Conservation (phyloP, 495 filamentous ascomycete genomes). For the Chaetomium fimeti region DNA sequence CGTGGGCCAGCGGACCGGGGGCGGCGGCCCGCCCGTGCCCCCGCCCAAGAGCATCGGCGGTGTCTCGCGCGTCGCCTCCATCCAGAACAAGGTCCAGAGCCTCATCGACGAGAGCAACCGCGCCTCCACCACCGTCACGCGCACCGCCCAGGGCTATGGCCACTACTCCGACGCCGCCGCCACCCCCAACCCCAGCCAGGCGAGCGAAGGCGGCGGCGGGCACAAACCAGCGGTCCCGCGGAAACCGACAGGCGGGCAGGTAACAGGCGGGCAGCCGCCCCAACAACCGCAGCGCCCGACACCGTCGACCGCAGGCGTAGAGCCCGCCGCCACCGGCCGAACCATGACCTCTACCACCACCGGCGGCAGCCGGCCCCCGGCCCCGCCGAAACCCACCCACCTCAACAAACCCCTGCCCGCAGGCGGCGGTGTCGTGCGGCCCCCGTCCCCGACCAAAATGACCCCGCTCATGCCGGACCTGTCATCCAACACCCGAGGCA, state of each 20-base stretch:
- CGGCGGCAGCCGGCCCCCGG: constrained; percentile 33
- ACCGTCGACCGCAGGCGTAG: background rate
- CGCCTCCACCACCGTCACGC: constrained; percentile 53
- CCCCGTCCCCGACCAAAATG: constrained; percentile 41
- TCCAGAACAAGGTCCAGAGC: constrained; percentile 85
- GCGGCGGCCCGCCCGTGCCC: constrained; percentile 36
- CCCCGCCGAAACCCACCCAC: constrained; percentile 54
- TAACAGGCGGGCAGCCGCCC: constrained; percentile 13
- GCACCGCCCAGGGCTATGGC: constrained; percentile 87
- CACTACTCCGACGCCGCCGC: constrained; percentile 62
- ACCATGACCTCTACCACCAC: background rate
- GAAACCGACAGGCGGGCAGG: constrained; percentile 33
- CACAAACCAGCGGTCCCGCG: constrained; percentile 32
- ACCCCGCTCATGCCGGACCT: constrained; percentile 9
- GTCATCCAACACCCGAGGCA: background rate
- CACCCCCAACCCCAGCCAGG: constrained; percentile 22
- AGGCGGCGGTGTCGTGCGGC: constrained; percentile 6
- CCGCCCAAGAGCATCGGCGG: constrained; percentile 55
- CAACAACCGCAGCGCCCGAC: constrained; percentile 1
- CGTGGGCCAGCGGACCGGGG: constrained; percentile 57
- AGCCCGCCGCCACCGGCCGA: constrained; percentile 13
- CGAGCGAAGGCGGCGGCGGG: constrained; percentile 18
- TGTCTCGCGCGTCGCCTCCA: constrained; percentile 68
- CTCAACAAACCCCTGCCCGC: constrained; percentile 49
- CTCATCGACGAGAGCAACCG: constrained; percentile 78